Evolutionary conservation across 305 asterid genomes (phyloP).

Genomic region (Solanum hybrid): DNA sequence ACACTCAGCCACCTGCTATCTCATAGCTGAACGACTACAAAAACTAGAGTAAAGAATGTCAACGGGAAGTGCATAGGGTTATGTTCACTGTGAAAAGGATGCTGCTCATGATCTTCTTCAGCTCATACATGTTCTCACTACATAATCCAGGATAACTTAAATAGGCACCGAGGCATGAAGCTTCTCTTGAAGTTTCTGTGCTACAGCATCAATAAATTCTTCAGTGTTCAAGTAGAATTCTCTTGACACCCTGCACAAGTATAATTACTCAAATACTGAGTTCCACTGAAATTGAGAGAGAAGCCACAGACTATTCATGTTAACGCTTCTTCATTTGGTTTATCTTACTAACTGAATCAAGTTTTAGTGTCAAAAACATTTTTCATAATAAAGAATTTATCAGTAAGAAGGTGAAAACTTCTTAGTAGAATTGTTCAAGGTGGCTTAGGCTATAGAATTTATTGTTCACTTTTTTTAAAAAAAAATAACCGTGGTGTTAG

Average conservation of each 20-base stretch:
- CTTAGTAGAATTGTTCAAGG: neutral
- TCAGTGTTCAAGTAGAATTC: constrained; percentile 68
- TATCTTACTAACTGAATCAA: neutral
- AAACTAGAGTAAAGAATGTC: neutral
- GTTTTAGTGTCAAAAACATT: neutral
- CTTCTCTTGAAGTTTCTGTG: constrained; percentile 43
- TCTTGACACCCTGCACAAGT: constrained; percentile 61
- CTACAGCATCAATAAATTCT: constrained; percentile 73
- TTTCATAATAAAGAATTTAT: neutral
- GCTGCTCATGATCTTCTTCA: neutral
- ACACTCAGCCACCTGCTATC: neutral
- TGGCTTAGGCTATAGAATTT: neutral
- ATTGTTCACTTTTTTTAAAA: neutral
- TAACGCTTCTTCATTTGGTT: neutral
- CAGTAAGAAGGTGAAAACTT: neutral
- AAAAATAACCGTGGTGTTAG: neutral
- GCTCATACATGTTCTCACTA: neutral
- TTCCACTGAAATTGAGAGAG: neutral
- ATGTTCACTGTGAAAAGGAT: neutral
- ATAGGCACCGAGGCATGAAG: constrained; percentile 24
- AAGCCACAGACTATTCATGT: neutral
- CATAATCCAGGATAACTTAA: constrained; percentile 7
- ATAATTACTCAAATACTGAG: neutral
- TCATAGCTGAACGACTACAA: neutral
- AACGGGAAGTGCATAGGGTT: neutral